A percentile compares a stretch with the other conserved stretches of the same genome.
Evolutionary conservation across 140 eudicot species (phyloP).

Genomic region (Cichorium intybus): DNA sequence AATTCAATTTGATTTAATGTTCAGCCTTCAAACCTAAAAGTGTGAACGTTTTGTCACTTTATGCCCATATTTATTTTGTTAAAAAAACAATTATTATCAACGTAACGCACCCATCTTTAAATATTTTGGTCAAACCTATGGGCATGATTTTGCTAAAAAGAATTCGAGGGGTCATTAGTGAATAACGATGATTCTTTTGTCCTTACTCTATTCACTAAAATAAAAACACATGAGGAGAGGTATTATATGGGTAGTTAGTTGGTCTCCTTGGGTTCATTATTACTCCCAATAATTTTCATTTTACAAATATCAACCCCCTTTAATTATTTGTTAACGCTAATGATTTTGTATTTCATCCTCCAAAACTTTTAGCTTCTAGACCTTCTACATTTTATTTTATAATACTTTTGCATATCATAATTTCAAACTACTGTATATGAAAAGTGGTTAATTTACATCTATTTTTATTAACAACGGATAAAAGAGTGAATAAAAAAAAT

Average conservation of each 20-base stretch:
- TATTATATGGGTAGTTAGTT: slow-evolving; percentile 18
- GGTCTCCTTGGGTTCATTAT: slow-evolving; percentile 22
- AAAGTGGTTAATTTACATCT: no score
- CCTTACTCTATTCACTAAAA: slow-evolving; percentile 5
- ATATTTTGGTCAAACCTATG: slow-evolving; percentile 17
- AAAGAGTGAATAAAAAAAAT: no score
- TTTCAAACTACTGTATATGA: no score
- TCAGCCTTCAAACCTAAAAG: no score
- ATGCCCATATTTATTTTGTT: neutral
- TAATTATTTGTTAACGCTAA: slow-evolving; percentile 18
- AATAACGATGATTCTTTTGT: slow-evolving; percentile 8
- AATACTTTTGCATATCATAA: neutral
- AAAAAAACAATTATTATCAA: neutral
- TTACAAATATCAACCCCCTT: slow-evolving; percentile 1
- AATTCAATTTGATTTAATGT: no score
- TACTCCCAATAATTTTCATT: slow-evolving; percentile 3
- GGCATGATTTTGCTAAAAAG: neutral
- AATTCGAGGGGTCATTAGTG: neutral
- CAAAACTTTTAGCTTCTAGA: slow-evolving; percentile 28
- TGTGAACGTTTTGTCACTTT: no score
- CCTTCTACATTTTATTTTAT: neutral
- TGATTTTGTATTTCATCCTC: slow-evolving; percentile 14
- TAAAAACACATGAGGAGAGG: slow-evolving; percentile 11
- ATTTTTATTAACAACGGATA: no score
- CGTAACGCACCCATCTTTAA: neutral